Conservation (phyloP, 2,329 filamentous ascomycete genomes). For the Nemania sp. region DNA sequence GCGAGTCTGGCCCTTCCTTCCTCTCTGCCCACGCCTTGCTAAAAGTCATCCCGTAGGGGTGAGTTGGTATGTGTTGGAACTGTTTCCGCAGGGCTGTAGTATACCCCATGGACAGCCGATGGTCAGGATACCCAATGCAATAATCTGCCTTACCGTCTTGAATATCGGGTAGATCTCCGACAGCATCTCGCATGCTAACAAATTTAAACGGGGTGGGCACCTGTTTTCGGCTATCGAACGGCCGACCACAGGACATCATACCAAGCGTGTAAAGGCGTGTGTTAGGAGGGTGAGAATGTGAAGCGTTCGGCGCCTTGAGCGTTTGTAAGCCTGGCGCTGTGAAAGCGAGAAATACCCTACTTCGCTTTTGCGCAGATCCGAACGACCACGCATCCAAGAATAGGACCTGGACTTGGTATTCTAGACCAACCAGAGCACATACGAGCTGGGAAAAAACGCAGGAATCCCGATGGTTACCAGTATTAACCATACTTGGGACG, state of each 20-base stretch:
- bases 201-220: conserved; percentile 70
- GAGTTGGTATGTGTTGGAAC: conserved; percentile 69
- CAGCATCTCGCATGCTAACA: conserved; percentile 65
- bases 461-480: conserved; percentile 59
- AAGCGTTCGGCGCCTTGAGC: conserved; percentile 66
- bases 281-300: conserved; percentile 69
- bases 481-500: conserved; percentile 73
- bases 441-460: conserved; percentile 81
- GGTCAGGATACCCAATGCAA: conserved; percentile 76
- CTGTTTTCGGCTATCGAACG: conserved; percentile 66
- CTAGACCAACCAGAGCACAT: conserved; percentile 78
- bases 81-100: conserved; percentile 57
- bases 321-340: conserved; percentile 73
- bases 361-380: conserved; percentile 74
- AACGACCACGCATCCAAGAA: conserved; percentile 76
- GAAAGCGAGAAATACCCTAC: conserved; percentile 77
- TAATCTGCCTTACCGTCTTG: conserved; percentile 70
- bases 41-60: conserved; percentile 67
- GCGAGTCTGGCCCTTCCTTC: conserved; percentile 43
- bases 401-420: conserved; percentile 79
- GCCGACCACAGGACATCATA: conserved; percentile 67
- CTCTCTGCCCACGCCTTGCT: conserved; percentile 60
- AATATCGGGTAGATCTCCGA: conserved; percentile 71
- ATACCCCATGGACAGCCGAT: conserved; percentile 63
- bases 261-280: conserved; percentile 61